Evolutionary conservation across 306 rosid genomes (phyloP).

Genomic region (Astragalus membranaceus): DNA sequence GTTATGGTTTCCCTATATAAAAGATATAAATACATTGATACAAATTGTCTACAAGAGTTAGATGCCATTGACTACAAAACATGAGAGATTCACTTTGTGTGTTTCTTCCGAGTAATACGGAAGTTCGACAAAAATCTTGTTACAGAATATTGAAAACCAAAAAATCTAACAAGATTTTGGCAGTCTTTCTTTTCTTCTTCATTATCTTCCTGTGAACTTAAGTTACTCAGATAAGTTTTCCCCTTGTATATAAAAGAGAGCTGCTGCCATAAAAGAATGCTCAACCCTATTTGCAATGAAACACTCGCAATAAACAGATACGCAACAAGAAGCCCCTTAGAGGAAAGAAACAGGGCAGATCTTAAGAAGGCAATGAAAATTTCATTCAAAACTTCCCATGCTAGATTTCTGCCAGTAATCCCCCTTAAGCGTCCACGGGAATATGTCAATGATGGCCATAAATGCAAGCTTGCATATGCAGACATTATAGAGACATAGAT

Average conservation of each 20-base stretch:
- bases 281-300: slow-evolving; percentile 66
- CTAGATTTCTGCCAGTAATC: slow-evolving; percentile 2
- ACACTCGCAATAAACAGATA: slow-evolving; percentile 72
- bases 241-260: slow-evolving; percentile 73
- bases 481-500: slow-evolving; percentile 61
- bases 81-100: slow-evolving; percentile 28
- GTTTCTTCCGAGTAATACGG: slow-evolving; percentile 43
- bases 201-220: slow-evolving; percentile 39
- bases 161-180: slow-evolving; percentile 69
- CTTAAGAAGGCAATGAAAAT: slow-evolving; percentile 38
- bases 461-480: slow-evolving; percentile 36
- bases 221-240: slow-evolving; percentile 56
- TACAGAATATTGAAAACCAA: slow-evolving; percentile 51
- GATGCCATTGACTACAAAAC: not conserved
- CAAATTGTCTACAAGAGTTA: slow-evolving; percentile 1
- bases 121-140: slow-evolving; percentile 54
- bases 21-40: slow-evolving; percentile 1
- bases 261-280: slow-evolving; percentile 89
- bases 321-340: slow-evolving; percentile 64
- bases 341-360: slow-evolving; percentile 54
- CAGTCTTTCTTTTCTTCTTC: slow-evolving; percentile 61
- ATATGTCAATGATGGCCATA: slow-evolving; percentile 53
- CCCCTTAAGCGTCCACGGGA: slow-evolving; percentile 23
- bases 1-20: not conserved
- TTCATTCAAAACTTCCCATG: slow-evolving; percentile 31